phyloP scores from a whole-genome alignment of 495 filamentous ascomycete genomes.

The Aspergillus sclerotiicarbonarius region DNA sequence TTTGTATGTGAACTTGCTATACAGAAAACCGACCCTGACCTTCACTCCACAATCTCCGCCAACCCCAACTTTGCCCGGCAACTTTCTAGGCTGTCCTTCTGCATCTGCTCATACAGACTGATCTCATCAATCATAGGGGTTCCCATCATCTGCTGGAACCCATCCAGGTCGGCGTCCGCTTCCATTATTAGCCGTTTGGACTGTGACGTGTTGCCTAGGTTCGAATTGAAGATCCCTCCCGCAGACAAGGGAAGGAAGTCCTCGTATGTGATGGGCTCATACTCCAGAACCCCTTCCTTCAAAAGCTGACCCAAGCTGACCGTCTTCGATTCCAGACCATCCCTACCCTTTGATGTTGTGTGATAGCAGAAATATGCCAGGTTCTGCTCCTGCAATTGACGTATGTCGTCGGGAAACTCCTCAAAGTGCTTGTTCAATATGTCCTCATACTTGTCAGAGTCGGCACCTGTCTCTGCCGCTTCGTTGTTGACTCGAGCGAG shows the following conservation, averaged over 20 bases:
- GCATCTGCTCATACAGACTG: conserved; percentile 30
- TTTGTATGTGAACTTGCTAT: not conserved
- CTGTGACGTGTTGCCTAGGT: conserved; percentile 25
- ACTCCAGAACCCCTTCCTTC: conserved; percentile 19
- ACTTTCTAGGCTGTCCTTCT: conserved; percentile 22
- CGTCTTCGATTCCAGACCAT: conserved; percentile 4
- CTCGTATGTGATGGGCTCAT: conserved; percentile 41
- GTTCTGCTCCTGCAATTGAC: conserved; percentile 21
- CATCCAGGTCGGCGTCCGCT: conserved; percentile 33
- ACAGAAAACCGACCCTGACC: not conserved
- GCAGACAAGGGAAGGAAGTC: conserved; percentile 45
- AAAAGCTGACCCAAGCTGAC: conserved; percentile 24
- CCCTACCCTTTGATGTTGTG: conserved; percentile 13
- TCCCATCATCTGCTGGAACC: conserved; percentile 29
- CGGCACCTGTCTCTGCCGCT: conserved; percentile 6
- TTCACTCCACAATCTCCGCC: conserved; percentile 9
- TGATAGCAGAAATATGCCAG: conserved; percentile 35
- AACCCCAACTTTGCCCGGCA: conserved; percentile 23
- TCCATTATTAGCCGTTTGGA: conserved; percentile 27
- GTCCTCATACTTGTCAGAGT: conserved; percentile 16
- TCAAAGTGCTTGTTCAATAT: conserved; percentile 27
- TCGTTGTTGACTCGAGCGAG: conserved; percentile 27
- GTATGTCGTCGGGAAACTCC: conserved; percentile 32
- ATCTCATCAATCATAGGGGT: conserved; percentile 27
- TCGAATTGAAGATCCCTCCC: conserved; percentile 44